Evolutionary conservation across 805 yeast genomes (phyloP), one percentile per base, ranked within the genome.

Genomic region (Metschnikowia bowlesiae): DNA sequence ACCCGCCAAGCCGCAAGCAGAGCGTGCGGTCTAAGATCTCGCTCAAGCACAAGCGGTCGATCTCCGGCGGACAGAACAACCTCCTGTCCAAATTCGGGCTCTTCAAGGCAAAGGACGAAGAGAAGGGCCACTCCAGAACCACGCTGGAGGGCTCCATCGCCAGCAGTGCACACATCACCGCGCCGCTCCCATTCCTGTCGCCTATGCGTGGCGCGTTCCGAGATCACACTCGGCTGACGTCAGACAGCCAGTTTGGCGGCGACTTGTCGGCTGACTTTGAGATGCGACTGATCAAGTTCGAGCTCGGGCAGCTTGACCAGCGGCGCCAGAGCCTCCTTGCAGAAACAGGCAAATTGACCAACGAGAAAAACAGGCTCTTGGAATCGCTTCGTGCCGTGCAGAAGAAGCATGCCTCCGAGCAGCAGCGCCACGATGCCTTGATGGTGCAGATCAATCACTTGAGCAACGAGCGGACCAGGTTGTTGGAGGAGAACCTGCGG

Each of bases 401-500:
- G 46, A 57, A 64, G 35, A 77, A 74, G 52, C 57, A 83, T 10
- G 61, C 66, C 13, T 65, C 64, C 38, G 73, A 77, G 53, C 71
- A 73, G 35, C 62, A 71, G 1, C 67, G 72, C 1, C 81, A 78
- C 54, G 71, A 75, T 2, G 63, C 64, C 6, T 55, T 84, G 34
- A 50, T 69, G 18, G 70, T 68, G 39, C 89, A 85, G 37, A 73
- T 86, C 11, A 76, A 73, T 44, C 75, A 69, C 16, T 68, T 89
- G 53, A 74, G 68, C 31, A 52, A 58, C 0, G 76, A 77, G 43
- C 84, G 78, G 65, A 71, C 68, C 33, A 64, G 67, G 14, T 65
- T 89, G 18, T 28, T 53, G 39, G 69, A 66, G 16, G 55, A 56
- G 29, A 42, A 42, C 11, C 31, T 26, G 22, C 45, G 45, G 22